Evolutionary conservation across 805 yeast species (phyloP), one percentile per base, ranked within the genome.

Genomic region (Pichia cabralensis): DNA sequence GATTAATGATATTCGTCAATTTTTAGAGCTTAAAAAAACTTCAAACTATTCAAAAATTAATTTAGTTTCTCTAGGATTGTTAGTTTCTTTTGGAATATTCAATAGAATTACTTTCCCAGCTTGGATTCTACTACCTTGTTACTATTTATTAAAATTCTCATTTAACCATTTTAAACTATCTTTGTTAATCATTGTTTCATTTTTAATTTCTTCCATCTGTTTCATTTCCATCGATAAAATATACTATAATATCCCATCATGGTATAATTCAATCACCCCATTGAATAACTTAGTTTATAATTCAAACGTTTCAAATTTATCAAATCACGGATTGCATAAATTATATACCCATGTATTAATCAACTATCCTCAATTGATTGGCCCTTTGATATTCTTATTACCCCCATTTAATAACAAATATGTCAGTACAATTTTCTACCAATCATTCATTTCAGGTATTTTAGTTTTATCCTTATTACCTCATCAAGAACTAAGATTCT

Each of bases 401-500:
- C 54, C 72, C 31, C 57, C 67, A 13, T 64, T 59, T 35, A 50
- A 58, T 6, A 56, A 55, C 30, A 56, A 51, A 9, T 65, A 72
- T 47, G 50, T 64, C 45, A 58, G 44, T 19, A 67, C 80, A 1
- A 60, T 79, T 2, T 76, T 88, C 1, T 69, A 74, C 41, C 56
- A 76, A 25, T 56, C 88, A 2, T 61, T 78, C 0, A 36, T 71
- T 2, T 74, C 95, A 5, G 94, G 86, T 0, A 19, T 83, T 1
- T 5, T 63, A 0, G 35, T 73, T 4, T 61, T 92, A 19, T 84
- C 96, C 0, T 3, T 74, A 0, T 67, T 85, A 16, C 94, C 94
- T 12, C 99, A 92, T 54, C 99, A 92, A 55, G 99, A 92, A 52
- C 64, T 85, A n/a, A 63, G 99, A 34, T 92, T 92, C 52, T 57